phyloP scores from a whole-genome alignment of 169 alveolate species.

The Cystoisospora suis region DNA sequence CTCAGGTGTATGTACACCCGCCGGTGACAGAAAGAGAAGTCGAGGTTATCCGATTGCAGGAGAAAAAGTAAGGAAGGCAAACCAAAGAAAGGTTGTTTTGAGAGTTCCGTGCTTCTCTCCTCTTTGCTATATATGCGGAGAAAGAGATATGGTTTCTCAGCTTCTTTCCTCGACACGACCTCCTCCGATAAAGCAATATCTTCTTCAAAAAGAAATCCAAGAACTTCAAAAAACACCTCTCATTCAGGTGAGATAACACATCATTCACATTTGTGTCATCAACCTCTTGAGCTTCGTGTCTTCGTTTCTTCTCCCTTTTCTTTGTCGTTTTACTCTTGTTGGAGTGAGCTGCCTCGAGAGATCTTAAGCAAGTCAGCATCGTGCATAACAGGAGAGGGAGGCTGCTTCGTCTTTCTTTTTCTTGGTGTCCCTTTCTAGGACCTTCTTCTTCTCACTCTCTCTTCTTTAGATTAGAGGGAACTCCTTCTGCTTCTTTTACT shows the following conservation, averaged over 20 bases:
- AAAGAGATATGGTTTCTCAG: not conserved
- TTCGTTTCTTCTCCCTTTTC: too few species aligned
- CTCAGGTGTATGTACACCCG: not conserved
- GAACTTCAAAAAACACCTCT: not conserved
- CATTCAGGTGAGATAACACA: not conserved
- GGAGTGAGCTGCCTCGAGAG: not conserved
- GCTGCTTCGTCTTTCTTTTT: too few species aligned
- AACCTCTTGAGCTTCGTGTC: too few species aligned
- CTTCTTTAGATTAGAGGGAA: too few species aligned
- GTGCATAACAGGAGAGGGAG: too few species aligned
- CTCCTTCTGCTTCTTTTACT: too few species aligned
- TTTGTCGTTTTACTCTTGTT: not conserved
- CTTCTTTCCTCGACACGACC: not conserved
- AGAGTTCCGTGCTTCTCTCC: not conserved
- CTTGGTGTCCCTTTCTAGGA: too few species aligned
- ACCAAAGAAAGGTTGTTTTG: not conserved
- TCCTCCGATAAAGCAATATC: not conserved
- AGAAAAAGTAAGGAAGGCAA: not conserved
- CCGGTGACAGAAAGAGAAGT: not conserved
- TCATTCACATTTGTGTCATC: too few species aligned
- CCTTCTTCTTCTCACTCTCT: too few species aligned
- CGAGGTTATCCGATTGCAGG: not conserved
- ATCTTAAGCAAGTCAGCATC: too few species aligned
- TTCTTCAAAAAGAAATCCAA: not conserved
- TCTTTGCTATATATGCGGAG: slow-evolving; percentile 3